Evolutionary conservation across 768 basidiomycete genomes (phyloP), one percentile per base, ranked within the genome.

Genomic region (Lyophyllum decastes): DNA sequence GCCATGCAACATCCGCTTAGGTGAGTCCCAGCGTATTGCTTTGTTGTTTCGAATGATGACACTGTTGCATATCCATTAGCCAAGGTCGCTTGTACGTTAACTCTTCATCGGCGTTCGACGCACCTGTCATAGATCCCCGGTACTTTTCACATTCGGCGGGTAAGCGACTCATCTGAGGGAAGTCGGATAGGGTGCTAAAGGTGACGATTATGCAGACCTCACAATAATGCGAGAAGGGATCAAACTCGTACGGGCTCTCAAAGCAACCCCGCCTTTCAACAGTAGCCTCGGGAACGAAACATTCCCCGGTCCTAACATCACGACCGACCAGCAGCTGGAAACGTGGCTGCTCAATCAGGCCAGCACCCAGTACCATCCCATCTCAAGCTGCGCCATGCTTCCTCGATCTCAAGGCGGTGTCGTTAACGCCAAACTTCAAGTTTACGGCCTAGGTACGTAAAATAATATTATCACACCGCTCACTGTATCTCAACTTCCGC

Each of bases 1-100:
- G 88, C 84, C 1, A 67, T 88, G 9, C 88, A 89, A 68, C 84
- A 84, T 64, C 85, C 86, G 1, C 74, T 84, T 64, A 85, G 82
- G 72, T 78, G 46, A 2, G 59, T 60, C 34, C 26, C 57, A 48
- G 50, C 2, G 14, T 19, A 58, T n/a, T 44, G 59, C 12, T 52
- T 24, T 24, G 9, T 27, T 6, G 27, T 55, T 16, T n/a, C 17
- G 21, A 8, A 24, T 54, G 40, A 33, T 62, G 65, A 48, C n/a
- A 33, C 52, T 55, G 21, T n/a, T 38, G 10, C 17, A 17, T 48
- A 57, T 24, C n/a, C 2, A 49, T 30, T 57, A 78, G 79, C 40
- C 79, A 83, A 49, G 89, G 88, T 17, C 77, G 76, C 7, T 64
- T 90, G 35, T 81, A 81, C 57, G 84, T 89, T 73, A 85, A 78